Percentiles rank a stretch among this genome's conserved stretches.
phyloP scores from a whole-genome alignment of 78 protist genomes.

The Cavenderia fasciculata region DNA sequence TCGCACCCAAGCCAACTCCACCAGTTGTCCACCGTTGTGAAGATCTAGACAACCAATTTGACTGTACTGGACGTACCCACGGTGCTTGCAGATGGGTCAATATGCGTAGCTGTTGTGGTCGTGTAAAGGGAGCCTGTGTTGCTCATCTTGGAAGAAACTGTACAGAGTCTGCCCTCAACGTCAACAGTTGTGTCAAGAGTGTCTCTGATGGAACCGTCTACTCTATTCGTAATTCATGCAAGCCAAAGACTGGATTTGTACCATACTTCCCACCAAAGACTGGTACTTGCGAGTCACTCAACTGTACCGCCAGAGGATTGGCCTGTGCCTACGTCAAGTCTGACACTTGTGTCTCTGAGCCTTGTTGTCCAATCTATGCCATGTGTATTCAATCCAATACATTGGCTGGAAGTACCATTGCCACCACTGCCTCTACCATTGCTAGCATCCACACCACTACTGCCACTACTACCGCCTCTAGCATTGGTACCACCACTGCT shows the following conservation, averaged over 20 bases:
- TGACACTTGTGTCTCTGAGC: neutral
- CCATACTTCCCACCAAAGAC: neutral
- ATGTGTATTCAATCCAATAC: neutral
- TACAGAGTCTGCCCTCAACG: too few relatives aligned
- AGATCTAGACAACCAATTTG: too few relatives aligned
- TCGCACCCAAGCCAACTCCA: neutral
- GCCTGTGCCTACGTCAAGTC: slow-evolving; percentile 15
- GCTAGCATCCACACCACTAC: neutral
- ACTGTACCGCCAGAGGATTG: slow-evolving; percentile 26
- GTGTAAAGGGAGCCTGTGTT: too few relatives aligned
- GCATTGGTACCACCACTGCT: neutral
- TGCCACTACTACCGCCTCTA: slow-evolving; percentile 2
- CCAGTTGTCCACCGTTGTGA: slow-evolving; percentile 16
- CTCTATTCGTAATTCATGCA: neutral
- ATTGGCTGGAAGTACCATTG: slow-evolving; percentile 7
- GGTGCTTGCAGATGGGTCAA: too few relatives aligned
- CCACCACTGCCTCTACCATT: slow-evolving; percentile 1
- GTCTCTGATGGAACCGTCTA: too few relatives aligned
- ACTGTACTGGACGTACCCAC: too few relatives aligned
- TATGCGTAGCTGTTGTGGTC: too few relatives aligned
- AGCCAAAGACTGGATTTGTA: neutral
- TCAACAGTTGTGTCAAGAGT: too few relatives aligned
- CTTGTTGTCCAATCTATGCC: slow-evolving; percentile 51
- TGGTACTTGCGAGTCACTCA: neutral
- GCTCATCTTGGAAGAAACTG: too few relatives aligned